Evolutionary conservation across 2,329 filamentous ascomycete genomes (phyloP), one percentile per base, ranked within the genome.

Genomic region (Rhynchosporium graminicola): DNA sequence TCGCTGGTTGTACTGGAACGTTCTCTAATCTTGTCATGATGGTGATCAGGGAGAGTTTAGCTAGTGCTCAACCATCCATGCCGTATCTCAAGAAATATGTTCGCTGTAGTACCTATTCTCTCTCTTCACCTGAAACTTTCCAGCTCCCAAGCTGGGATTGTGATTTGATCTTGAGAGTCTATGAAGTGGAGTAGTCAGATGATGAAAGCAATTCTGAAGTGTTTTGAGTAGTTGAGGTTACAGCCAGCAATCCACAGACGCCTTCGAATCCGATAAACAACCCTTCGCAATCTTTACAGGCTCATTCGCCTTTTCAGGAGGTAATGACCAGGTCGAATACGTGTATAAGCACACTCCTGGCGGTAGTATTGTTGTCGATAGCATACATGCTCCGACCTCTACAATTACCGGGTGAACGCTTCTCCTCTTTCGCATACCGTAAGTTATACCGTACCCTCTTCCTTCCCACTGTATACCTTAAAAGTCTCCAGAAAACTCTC

Each of bases 31-130:
- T 77, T 0, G 63, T 79, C 31, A 79, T 78, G 1, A 77, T 80
- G 56, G 79, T 4, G 76, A 77, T 2, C 68, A 69, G 4, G 76
- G 75, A 48, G 75, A 77, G 57, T 79, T 80, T 70, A 67, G 70
- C 0, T 58, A 68, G 28, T 81, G 79, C 72, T 78, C 80, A 64
- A 71, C 79, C 61, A 47, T 81, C 80, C 62, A 67, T 73, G n/a
- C 78, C 78, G 0, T 78, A 78, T 62, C 63, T 79, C 36, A 73
- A 73, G 59, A 81, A 81, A 68, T 80, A 80, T 63, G 68, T 78
- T 4, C 57, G 54, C 29, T 31, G 26, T 20, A 55, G 3, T 33
- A 26, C 15, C 15, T 29, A 12, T 8, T 9, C 10, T 26, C 26
- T 20, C 9, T 7, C 3, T 8, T 28, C 51, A 15, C 42, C 29